Evolutionary conservation across 1,284 basidiomycete species (phyloP), one percentile per base, ranked within the genome.

Genomic region (Sporisorium iseilematis-ciliati): DNA sequence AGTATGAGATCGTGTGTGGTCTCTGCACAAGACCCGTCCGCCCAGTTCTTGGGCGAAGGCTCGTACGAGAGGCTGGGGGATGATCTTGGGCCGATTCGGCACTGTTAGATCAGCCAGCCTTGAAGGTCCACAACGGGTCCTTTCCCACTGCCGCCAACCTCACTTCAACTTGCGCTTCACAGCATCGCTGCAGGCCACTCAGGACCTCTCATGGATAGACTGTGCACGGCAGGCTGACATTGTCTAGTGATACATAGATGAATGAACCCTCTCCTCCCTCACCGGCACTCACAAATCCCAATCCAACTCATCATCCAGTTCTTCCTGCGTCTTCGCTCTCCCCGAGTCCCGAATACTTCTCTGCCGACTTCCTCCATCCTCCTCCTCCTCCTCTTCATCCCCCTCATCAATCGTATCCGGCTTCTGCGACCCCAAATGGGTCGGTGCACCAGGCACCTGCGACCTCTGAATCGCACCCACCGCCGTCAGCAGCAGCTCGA

Each of bases 231-330:
- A 20, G 46, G 26, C 21, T 12, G 25, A 5, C 14, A 23, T 31
- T 49, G 64, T 43, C 21, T 59, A 48, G n/a, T 49, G 35, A 43
- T 48, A 35, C 25, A 26, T 29, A 42, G 40, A 12, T 25, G 41
- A 12, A 33, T 10, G 7, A 16, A 35, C 5, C 21, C 2, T 8
- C 21, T 21, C n/a, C 10, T 21, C 16, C 16, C n/a, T n/a, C n/a
- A 21, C 21, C 7, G 6, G 7, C 31, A 5, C 52, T 72, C 21
- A 80, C 58, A 76, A 48, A 56, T 84, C 83, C 83, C 83, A 84
- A 54, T 84, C 83, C 7, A 84, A 63, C 41, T 84, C 83, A 21
- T 73, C 82, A 46, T 84, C 82, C 51, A 79, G 64, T 20, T 84
- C 81, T 45, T 81, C 75, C 57, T 83, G 81, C 20, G 68, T 83